A percentile compares a stretch with the other conserved stretches of the same genome.
Conservation (phyloP, 495 filamentous ascomycete genomes). For the Hypoxylon subgilvum region DNA sequence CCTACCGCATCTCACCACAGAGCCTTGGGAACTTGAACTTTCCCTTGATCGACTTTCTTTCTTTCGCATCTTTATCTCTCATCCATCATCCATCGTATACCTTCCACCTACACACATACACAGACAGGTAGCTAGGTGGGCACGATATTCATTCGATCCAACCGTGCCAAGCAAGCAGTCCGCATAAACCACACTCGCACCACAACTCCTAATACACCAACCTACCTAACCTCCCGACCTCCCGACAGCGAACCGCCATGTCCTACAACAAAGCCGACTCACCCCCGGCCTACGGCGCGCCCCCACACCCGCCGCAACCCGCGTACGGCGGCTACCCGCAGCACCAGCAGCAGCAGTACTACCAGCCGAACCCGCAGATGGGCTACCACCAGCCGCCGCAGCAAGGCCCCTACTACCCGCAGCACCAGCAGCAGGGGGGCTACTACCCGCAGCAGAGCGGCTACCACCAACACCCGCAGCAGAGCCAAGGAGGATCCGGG, state of each 20-base stretch:
- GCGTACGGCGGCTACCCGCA: conserved; percentile 38
- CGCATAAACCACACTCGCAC: not conserved
- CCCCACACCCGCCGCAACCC: conserved; percentile 39
- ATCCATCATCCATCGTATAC: not conserved
- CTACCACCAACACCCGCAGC: conserved; percentile 25
- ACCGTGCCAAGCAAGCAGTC: no score
- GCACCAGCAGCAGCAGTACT: conserved; percentile 34
- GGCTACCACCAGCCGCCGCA: conserved; percentile 47
- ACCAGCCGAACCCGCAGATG: conserved; percentile 50
- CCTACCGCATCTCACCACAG: not conserved
- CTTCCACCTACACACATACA: no score
- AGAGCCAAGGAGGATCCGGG: conserved; percentile 19
- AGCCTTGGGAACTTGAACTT: no score
- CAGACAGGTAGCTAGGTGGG: no score
- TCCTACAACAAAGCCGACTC: conserved; percentile 49
- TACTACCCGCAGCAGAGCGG: conserved; percentile 29
- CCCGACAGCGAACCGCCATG: conserved; percentile 34
- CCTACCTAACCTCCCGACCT: not conserved
- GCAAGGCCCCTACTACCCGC: conserved; percentile 15
- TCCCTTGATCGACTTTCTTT: not conserved
- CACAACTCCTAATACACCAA: not conserved
- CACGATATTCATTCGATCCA: no score
- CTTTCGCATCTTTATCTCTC: not conserved
- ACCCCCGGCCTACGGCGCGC: conserved; percentile 49
- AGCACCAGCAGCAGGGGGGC: conserved; percentile 28